Percentiles rank a stretch among this genome's conserved stretches.
phyloP scores from a whole-genome alignment of 2,329 filamentous ascomycete species.

The Monilinia vaccinii-corymbosi region DNA sequence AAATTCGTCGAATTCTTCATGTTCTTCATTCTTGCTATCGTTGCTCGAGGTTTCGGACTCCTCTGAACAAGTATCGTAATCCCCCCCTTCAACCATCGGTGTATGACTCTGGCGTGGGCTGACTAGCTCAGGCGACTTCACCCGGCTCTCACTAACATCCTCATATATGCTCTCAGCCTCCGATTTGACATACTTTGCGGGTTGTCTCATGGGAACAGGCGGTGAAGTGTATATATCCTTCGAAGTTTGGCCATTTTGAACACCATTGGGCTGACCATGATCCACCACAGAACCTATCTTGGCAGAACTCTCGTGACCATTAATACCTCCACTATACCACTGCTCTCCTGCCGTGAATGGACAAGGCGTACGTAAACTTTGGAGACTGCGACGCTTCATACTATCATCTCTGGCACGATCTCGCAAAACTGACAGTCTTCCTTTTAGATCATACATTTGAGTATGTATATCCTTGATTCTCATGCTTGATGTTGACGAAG shows the following conservation, averaged over 20 bases:
- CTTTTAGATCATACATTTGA: conserved; percentile 60
- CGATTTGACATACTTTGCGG: conserved; percentile 17
- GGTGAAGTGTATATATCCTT: not conserved
- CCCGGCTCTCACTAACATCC: conserved; percentile 20
- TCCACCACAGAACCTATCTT: conserved; percentile 24
- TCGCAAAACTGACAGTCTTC: conserved; percentile 57
- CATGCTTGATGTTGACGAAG: conserved; percentile 27
- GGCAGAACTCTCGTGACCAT: conserved; percentile 18
- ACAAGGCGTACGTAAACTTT: conserved; percentile 51
- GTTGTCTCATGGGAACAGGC: not conserved
- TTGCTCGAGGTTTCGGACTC: conserved; percentile 5
- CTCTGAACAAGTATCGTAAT: conserved; percentile 19
- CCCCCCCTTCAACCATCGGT: not conserved
- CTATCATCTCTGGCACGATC: conserved; percentile 56
- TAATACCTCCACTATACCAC: conserved; percentile 26
- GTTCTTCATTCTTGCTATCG: conserved; percentile 32
- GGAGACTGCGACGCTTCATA: conserved; percentile 51
- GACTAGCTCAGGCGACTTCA: not conserved
- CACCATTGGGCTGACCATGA: conserved; percentile 20
- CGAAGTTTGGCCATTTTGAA: not conserved
- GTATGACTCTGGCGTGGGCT: conserved; percentile 16
- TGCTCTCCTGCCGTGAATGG: conserved; percentile 30
- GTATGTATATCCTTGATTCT: conserved; percentile 52
- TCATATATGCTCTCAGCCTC: conserved; percentile 26
- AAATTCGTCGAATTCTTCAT: conserved; percentile 29